Evolutionary conservation across 2,329 filamentous ascomycete genomes (phyloP), one percentile per base, ranked within the genome.

Genomic region (Fusarium redolens): DNA sequence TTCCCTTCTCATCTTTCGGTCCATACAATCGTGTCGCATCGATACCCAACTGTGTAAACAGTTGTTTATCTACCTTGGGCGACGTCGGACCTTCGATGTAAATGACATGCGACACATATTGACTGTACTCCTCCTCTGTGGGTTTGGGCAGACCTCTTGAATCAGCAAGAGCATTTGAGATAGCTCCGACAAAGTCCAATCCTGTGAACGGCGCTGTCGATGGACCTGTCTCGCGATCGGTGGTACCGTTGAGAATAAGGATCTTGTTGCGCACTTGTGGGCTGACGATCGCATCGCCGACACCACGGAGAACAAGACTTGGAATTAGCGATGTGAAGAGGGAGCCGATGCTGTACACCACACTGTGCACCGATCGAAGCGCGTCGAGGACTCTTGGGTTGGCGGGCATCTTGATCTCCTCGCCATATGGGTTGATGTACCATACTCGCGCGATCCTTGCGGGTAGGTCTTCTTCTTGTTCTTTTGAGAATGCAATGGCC

Each of bases 341-440:
- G 3, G 92, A 95, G n/a, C 96, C 96, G 66, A 98, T 97, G 81
- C 93, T 95, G 83, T 97, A 98, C 50, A 98, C 89, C 13, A 98
- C 86, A 3, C 90, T 91, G 62, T 90, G 87, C 0, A 93, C 88
- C 4, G 84, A 83, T 20, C 85, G 83, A 2, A 98, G 81, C 1
- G 94, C 90, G 12, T 90, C 87, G 0, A 97, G 77, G 0, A 96
- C 94, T 56, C 94, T 91, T 0, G 94, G 91, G 77, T 97, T 98
- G 4, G 94, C 93, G 0, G 91, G 88, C 1, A 95, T 93, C 22
- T 92, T 90, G 74, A 98, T 98, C 82, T 98, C 95, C 79, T 98
- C 94, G n/a, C 96, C 96, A 81, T 98, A 98, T 0, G 96, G 96
- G 78, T 98, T 98, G 84, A 98, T 98, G 84, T 98, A 98, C 94